Evolutionary conservation across 495 filamentous ascomycete genomes (phyloP), one percentile per base, ranked within the genome.

Genomic region (Trichocladium antarcticum): DNA sequence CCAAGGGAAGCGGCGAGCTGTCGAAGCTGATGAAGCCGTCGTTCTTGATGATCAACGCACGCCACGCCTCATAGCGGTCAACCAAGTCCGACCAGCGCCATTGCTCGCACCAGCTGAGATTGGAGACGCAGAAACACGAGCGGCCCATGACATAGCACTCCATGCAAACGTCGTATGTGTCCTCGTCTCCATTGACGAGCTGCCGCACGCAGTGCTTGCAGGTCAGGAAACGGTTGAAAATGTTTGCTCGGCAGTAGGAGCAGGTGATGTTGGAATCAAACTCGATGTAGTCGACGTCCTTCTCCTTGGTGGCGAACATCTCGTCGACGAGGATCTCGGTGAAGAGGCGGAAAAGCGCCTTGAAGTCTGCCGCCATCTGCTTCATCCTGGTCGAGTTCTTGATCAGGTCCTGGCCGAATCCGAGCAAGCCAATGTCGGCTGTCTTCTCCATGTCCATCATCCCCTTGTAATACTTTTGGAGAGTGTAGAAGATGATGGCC

Each of bases 201-300:
- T 74, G 61, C 14, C 72, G 68, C 24, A 83, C 73, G 60, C 92
- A 97, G 32, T 75, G 75, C 31, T 84, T 56, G 64, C 92, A 98
- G 4, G 89, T 93, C 28, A 98, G 69, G 58, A 97, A 98, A 6
- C 90, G 81, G 63, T 98, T 98, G 73, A 96, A 96, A 41, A 98
- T 92, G 56, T 96, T 96, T 47, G 87, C 86, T 15, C 92, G 75
- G 64, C 92, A 98, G 64, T 94, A 98, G 9, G 90, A 89, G 65
- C 92, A 98, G 10, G 87, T 93, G 19, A 98, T 80, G 57, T 87
- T 88, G 47, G 87, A 83, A 57, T 96, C 88, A 56, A 82, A 95
- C 12, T 77, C 69, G 14, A 90, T 61, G 49, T 74, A 83, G 56
- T 95, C 83, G 12, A 85, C 69, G 28, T 80, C 67, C 43, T 75